A percentile compares a stretch with the other conserved stretches of the same genome.
phyloP scores from a whole-genome alignment of 768 basidiomycete species.

The Saitozyma sp. region DNA sequence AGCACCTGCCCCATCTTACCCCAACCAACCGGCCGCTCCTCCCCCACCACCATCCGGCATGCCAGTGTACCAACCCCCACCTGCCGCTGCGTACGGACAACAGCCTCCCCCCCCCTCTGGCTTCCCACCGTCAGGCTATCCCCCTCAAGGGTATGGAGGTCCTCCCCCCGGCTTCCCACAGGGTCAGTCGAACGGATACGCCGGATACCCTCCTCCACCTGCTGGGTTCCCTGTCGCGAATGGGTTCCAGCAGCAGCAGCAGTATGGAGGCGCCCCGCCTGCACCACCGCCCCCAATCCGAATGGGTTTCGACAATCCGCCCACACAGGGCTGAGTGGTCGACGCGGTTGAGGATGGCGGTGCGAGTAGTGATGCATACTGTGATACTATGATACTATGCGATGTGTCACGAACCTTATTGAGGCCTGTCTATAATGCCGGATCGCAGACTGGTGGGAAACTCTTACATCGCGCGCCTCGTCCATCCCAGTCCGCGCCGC shows the following conservation, averaged over 20 bases:
- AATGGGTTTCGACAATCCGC: constrained; percentile 35
- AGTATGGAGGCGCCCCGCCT: too few species aligned
- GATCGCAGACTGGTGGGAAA: neutral
- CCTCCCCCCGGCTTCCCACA: neutral
- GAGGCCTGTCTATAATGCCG: neutral
- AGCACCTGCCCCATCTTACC: constrained; percentile 19
- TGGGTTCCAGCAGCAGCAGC: constrained; percentile 12
- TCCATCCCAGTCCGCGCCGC: neutral
- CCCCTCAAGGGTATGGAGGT: neutral
- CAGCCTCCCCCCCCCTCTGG: constrained; percentile 6
- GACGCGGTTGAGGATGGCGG: neutral
- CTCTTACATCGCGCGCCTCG: neutral
- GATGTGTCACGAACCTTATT: constrained; percentile 7
- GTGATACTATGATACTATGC: constrained; percentile 4
- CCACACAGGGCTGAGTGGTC: neutral
- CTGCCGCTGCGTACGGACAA: constrained; percentile 2
- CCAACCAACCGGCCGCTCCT: constrained; percentile 15
- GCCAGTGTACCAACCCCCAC: constrained; percentile 46
- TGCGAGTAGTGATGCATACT: neutral
- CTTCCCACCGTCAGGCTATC: neutral
- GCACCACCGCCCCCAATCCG: constrained; percentile 26
- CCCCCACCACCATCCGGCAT: constrained; percentile 48
- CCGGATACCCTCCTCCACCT: constrained; percentile 30
- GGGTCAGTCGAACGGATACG: neutral
- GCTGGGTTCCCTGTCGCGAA: constrained; percentile 36